Evolutionary conservation across 2,329 filamentous ascomycete genomes (phyloP).

Genomic region (Sclerotinia nivalis): DNA sequence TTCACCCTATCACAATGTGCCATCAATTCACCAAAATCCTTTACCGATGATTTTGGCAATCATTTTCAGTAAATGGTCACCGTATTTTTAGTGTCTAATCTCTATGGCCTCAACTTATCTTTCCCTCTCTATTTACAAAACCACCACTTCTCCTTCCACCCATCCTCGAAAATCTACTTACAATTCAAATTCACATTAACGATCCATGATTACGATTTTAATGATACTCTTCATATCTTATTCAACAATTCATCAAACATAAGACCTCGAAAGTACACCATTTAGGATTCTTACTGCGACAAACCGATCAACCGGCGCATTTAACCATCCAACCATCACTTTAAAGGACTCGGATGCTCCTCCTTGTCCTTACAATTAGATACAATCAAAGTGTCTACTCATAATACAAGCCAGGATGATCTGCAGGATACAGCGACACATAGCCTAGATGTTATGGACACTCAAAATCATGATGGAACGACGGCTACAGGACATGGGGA

Average conservation of each 20-base stretch:
- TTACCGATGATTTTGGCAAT: neutral
- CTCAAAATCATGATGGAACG: conserved; percentile 34
- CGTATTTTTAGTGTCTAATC: neutral
- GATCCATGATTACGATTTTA: conserved; percentile 25
- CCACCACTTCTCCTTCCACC: neutral
- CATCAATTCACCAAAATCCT: neutral
- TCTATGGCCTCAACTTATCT: neutral
- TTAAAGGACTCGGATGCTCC: conserved; percentile 34
- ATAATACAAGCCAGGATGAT: conserved; percentile 38
- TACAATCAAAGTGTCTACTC: conserved; percentile 42
- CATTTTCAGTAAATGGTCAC: neutral
- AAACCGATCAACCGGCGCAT: conserved; percentile 22
- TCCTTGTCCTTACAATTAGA: conserved; percentile 39
- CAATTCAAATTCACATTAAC: neutral
- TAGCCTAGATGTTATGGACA: conserved; percentile 41
- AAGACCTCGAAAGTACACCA: conserved; percentile 1
- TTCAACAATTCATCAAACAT: neutral
- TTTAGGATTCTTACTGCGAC: conserved; percentile 1
- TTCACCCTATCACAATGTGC: too few relatives aligned
- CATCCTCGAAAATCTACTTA: conserved; percentile 4
- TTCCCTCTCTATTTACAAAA: conserved; percentile 2
- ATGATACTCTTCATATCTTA: conserved; percentile 10
- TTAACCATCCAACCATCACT: neutral
- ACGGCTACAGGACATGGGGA: conserved; percentile 31
- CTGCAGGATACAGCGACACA: conserved; percentile 37